Percentiles rank a stretch among this genome's conserved stretches.
Evolutionary conservation across 306 rosid genomes (phyloP).

Genomic region (Rosa persica): DNA sequence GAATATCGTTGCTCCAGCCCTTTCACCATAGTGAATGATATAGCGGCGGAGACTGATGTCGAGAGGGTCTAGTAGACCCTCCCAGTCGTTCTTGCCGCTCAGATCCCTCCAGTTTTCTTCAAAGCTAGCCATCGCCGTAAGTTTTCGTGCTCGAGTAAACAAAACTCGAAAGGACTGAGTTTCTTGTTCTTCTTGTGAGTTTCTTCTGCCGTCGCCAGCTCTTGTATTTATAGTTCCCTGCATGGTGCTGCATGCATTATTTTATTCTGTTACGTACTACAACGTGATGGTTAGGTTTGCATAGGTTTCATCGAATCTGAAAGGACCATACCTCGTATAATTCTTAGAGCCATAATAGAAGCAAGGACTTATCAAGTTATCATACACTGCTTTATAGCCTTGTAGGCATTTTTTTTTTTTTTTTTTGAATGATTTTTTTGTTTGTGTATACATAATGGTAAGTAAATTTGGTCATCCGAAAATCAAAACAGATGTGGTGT

Average conservation of each 20-base stretch:
- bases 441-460: too few relatives aligned
- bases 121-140: background rate
- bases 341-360: too few relatives aligned
- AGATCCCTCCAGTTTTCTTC: conserved; percentile 45
- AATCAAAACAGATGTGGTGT: too few relatives aligned
- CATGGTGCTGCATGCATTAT: background rate
- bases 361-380: too few relatives aligned
- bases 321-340: too few relatives aligned
- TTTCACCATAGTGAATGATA: conserved; percentile 60
- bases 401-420: too few relatives aligned
- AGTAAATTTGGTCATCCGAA: too few relatives aligned
- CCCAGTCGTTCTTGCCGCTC: conserved; percentile 49
- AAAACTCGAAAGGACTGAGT: background rate
- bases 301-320: too few relatives aligned
- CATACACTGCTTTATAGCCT: too few relatives aligned
- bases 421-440: too few relatives aligned
- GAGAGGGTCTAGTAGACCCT: conserved; percentile 46
- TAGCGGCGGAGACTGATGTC: conserved; percentile 52
- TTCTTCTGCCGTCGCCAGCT: background rate
- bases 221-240: background rate
- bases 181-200: background rate
- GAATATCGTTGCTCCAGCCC: conserved; percentile 45
- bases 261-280: too few relatives aligned
- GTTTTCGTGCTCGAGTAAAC: background rate
- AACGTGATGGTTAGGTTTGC: too few relatives aligned